Evolutionary conservation across 2,329 filamentous ascomycete genomes (phyloP).

Genomic region (Pseudophaeomoniella oleicola): DNA sequence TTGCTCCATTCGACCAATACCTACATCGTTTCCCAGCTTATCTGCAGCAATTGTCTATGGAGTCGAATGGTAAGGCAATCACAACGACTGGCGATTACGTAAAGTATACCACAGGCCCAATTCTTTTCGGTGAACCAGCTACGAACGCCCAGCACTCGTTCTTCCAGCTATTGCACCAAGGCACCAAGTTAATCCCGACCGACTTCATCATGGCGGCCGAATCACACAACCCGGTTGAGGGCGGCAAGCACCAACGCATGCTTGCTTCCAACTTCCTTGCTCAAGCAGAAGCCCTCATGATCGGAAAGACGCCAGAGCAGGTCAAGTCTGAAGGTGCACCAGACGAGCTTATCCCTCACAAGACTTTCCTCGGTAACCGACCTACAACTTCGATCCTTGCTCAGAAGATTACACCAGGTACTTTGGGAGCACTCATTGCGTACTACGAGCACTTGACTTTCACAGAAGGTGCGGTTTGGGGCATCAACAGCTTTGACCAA

Average conservation of each 20-base stretch:
- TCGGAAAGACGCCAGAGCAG: constrained; percentile 32
- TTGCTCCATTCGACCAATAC: constrained; percentile 98
- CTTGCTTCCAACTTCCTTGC: constrained; percentile 36
- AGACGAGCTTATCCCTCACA: constrained; percentile 67
- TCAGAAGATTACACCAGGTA: constrained; percentile 82
- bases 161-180: constrained; percentile 98
- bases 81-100: constrained; percentile 76
- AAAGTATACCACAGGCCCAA: constrained; percentile 93
- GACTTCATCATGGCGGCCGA: constrained; percentile 96
- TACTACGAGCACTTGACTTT: constrained; percentile 99
- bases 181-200: constrained; percentile 94
- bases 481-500: constrained; percentile 99
- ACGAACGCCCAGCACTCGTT: constrained; percentile 99
- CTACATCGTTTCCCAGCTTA: constrained; percentile 98
- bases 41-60: constrained; percentile 98
- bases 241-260: constrained; percentile 78
- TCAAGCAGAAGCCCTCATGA: constrained; percentile 39
- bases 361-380: constrained; percentile 96
- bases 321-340: constrained; percentile 33
- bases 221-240: constrained; percentile 88
- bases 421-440: constrained; percentile 86
- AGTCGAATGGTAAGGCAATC: constrained; percentile 97
- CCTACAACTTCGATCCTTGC: constrained; percentile 92
- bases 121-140: constrained; percentile 94
- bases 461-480: constrained; percentile 94